Conservation (phyloP, 2,329 filamentous ascomycete species). For the Pyrenochaeta sp. region DNA sequence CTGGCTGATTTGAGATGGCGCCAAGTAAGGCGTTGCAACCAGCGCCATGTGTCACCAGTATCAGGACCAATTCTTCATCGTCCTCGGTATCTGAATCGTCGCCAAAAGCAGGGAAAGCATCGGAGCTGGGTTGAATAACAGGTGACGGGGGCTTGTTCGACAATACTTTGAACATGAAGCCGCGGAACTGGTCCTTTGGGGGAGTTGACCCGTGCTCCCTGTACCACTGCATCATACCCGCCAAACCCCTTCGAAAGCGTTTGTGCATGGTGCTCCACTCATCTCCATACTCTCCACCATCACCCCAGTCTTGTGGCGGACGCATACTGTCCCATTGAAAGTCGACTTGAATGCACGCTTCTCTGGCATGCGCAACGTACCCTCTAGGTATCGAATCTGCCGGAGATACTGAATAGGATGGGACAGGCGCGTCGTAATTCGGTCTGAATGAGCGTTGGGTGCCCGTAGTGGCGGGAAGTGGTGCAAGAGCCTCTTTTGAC, state of each 20-base stretch:
- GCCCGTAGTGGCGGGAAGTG: conserved; percentile 21
- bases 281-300: conserved; percentile 86
- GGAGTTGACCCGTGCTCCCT: conserved; percentile 54
- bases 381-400: conserved; percentile 84
- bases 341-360: conserved; percentile 86
- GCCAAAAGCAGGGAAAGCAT: conserved; percentile 44
- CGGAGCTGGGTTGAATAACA: conserved; percentile 24
- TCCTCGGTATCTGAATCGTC: conserved; percentile 53
- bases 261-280: conserved; percentile 97
- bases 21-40: conserved; percentile 96
- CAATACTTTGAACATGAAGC: conserved; percentile 44
- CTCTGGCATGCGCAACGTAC: conserved; percentile 88
- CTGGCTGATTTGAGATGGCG: conserved; percentile 88
- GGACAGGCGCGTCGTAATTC: conserved; percentile 76
- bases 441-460: conserved; percentile 35
- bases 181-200: conserved; percentile 40
- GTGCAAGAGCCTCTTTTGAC: conserved; percentile 31
- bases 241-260: conserved; percentile 81
- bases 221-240: conserved; percentile 86
- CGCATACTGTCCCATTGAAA: conserved; percentile 96
- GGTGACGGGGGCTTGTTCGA: conserved; percentile 18
- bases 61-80: conserved; percentile 74
- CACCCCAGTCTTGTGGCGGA: conserved; percentile 79
- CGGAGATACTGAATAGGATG: conserved; percentile 81
- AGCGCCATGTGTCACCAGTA: conserved; percentile 92